Evolutionary conservation across 2,329 filamentous ascomycete genomes (phyloP), one percentile per base, ranked within the genome.

Genomic region (Colletotrichum australisinense): DNA sequence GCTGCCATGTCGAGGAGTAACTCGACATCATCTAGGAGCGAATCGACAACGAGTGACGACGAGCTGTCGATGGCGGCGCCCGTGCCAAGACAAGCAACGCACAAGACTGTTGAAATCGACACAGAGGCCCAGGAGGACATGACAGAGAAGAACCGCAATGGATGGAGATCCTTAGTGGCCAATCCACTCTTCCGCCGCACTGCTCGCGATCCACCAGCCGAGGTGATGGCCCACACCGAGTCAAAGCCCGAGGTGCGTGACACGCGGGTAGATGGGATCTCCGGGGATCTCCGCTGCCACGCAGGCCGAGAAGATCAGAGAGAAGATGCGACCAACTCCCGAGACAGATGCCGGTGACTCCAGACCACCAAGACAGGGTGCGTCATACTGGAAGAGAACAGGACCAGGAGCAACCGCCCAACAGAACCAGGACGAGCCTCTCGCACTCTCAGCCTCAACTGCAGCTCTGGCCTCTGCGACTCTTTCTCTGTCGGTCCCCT

Each of bases 271-370:
- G 85, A 55, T 92, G 90, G 90, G 89, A 92, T 77, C 76, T 92
- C 11, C 86, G 86, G 42, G 84, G n/a, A n/a, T n/a, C n/a, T n/a
- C n/a, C 76, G 89, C 90, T 1, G 89, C 85, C 1, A 86, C 85
- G 8, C 90, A 92, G 74, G 91, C 90, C 1, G 90, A 92, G 75
- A 88, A 85, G 78, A 79, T 92, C 6, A 84, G 89, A 11, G 90
- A 92, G 67, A 86, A 84, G 70, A 85, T 91, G 59, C 84, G 87
- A 12, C 86, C 89, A 11, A 87, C 86, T 0, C 84, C 87, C 0
- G 86, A 89, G 76, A 89, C 87, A 2, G 87, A 88, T 24, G 87
- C 89, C 90, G 1, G 86, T 90, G 1, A 90, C 85, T n/a, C n/a
- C n/a, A n/a, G n/a, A 1, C 91, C 91, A 22, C 86, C 87, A 46